These are phyloP conservation scores for Auriscalpium orientale DNA, from an alignment of 768 basidiomycete genomes.

Conservation along the genomic window DNA sequence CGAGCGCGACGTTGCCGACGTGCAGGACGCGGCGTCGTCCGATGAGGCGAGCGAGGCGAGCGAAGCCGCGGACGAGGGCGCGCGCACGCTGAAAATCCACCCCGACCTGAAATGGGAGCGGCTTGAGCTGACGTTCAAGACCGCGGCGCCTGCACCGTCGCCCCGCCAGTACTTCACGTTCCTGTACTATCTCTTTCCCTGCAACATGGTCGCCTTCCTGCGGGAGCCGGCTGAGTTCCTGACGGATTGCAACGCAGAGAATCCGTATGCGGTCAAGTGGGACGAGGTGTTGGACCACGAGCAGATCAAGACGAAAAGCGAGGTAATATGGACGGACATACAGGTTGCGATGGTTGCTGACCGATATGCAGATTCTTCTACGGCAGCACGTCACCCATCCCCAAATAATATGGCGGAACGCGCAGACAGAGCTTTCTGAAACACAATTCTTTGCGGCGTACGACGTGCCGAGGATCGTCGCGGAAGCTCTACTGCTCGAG, in stretches of 20 bases:
- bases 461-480: slow-evolving; percentile 9
- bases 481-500: slow-evolving; percentile 12
- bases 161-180: slow-evolving; percentile 64
- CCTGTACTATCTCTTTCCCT: slow-evolving; percentile 88
- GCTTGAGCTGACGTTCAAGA: slow-evolving; percentile 53
- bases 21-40: slow-evolving; percentile 23
- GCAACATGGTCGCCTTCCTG: slow-evolving; percentile 77
- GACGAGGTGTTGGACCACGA: slow-evolving; percentile 58
- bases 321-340: slow-evolving; percentile 36
- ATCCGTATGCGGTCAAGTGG: slow-evolving; percentile 69
- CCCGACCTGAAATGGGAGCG: slow-evolving; percentile 61
- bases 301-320: slow-evolving; percentile 62
- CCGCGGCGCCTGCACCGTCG: slow-evolving; percentile 47
- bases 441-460: slow-evolving; percentile 8
- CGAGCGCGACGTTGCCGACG: slow-evolving; percentile 32
- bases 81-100: slow-evolving; percentile 26
- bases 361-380: slow-evolving; percentile 4
- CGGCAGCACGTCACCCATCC: slow-evolving; percentile 12
- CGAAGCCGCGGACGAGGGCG: slow-evolving; percentile 5
- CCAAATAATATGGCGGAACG: slow-evolving; percentile 12
- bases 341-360: background rate
- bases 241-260: slow-evolving; percentile 36
- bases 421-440: slow-evolving; percentile 7
- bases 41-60: background rate
- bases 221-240: slow-evolving; percentile 63